Evolutionary conservation across 2,329 filamentous ascomycete species (phyloP).

Genomic region (Fusarium graminum): DNA sequence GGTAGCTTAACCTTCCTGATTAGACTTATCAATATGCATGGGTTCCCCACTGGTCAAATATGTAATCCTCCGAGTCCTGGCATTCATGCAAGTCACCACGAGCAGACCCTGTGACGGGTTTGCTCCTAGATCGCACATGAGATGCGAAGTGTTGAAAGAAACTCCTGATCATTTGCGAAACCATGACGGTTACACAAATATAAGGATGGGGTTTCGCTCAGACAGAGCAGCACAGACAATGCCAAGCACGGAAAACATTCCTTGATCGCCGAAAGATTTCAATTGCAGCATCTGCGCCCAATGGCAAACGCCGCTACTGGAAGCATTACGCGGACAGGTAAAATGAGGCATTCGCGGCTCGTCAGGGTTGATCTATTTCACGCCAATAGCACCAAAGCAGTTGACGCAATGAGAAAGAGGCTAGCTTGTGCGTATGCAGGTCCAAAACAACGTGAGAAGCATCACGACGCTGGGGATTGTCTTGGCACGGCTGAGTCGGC

Average conservation of each 20-base stretch:
- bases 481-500: constrained; percentile 38
- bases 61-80: no score
- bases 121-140: not conserved
- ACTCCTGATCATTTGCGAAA: not conserved
- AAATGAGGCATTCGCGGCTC: constrained; percentile 33
- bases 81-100: not conserved
- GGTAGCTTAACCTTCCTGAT: constrained; percentile 1
- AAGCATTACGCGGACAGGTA: constrained; percentile 34
- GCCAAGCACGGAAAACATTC: not conserved
- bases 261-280: not conserved
- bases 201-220: not conserved
- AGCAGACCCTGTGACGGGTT: not conserved
- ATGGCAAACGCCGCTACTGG: constrained; percentile 15
- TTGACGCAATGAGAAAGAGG: constrained; percentile 19
- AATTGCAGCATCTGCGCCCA: constrained; percentile 2
- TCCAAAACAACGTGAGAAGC: constrained; percentile 9
- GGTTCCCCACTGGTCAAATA: no score
- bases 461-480: constrained; percentile 15
- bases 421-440: constrained; percentile 11
- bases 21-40: constrained; percentile 12
- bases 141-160: constrained; percentile 9
- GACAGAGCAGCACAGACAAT: constrained; percentile 6
- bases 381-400: constrained; percentile 22
- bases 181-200: not conserved
- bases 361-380: constrained; percentile 16